Evolutionary conservation across 192 early-diverging fungal species (phyloP).

Genomic region (Gonapodya sp.): DNA sequence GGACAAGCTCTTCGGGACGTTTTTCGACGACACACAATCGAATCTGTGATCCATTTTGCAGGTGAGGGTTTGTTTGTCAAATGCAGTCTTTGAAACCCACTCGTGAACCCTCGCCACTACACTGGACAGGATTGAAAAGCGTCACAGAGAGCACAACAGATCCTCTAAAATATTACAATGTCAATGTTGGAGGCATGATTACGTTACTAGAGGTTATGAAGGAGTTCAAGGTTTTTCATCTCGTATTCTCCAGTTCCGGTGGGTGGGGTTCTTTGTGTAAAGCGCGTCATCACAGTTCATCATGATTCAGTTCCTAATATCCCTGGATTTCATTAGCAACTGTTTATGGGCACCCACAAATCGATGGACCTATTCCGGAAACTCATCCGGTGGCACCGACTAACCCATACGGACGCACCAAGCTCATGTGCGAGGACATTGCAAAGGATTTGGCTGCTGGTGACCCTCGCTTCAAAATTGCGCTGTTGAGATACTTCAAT

Average conservation of each 20-base stretch:
- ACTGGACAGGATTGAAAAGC: neutral
- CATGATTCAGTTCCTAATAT: too few species aligned
- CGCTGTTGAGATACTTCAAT: constrained; percentile 13
- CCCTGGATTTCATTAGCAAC: constrained; percentile 2
- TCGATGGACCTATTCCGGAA: constrained; percentile 8
- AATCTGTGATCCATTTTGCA: neutral
- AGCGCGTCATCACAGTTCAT: too few species aligned
- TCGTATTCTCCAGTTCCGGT: constrained; percentile 10
- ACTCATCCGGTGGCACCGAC: constrained; percentile 5
- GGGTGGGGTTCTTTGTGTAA: too few species aligned
- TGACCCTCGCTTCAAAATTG: constrained; percentile 1
- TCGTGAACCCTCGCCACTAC: too few species aligned
- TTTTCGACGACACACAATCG: neutral
- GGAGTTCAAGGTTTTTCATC: constrained; percentile 7
- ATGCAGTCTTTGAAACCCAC: too few species aligned
- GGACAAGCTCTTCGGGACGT: constrained; percentile 11
- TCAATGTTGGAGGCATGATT: constrained; percentile 17
- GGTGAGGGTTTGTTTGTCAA: neutral
- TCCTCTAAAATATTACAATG: constrained; percentile 14
- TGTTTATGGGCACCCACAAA: constrained; percentile 9
- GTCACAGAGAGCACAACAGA: constrained; percentile 1
- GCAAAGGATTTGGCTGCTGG: neutral
- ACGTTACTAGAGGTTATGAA: constrained; percentile 15
- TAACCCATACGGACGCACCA: constrained; percentile 11
- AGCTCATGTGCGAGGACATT: constrained; percentile 10